Conservation (phyloP, 2,329 filamentous ascomycete species). For the Claviceps digitariae region DNA sequence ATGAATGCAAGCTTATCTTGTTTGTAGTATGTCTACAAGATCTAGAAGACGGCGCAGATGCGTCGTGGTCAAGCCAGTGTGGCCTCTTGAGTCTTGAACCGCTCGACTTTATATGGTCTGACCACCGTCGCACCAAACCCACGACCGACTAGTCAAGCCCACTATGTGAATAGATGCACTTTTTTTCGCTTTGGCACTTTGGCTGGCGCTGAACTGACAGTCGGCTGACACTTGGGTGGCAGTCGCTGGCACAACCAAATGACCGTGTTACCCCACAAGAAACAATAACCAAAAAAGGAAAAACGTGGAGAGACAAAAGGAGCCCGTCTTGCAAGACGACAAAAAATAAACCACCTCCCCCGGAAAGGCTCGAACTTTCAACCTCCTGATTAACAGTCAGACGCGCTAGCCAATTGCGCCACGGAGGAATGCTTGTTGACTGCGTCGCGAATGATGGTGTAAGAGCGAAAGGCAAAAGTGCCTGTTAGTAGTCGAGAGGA, state of each 20-base stretch:
- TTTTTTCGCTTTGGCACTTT: neutral
- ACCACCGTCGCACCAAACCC: neutral
- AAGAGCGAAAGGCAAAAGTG: no score
- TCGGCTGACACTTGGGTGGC: neutral
- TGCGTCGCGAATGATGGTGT: neutral
- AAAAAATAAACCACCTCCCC: slow-evolving; percentile 3
- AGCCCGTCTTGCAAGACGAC: no score
- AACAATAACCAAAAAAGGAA: no score
- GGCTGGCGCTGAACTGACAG: no score
- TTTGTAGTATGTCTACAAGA: neutral
- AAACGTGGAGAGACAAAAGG: no score
- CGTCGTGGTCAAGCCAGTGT: neutral
- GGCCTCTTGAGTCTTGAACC: neutral
- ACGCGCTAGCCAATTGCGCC: slow-evolving; percentile 44
- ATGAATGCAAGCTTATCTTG: neutral
- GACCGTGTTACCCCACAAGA: neutral
- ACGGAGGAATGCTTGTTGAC: slow-evolving; percentile 16
- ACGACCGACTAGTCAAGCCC: no score
- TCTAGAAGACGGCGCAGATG: neutral
- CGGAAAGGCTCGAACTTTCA: slow-evolving; percentile 13
- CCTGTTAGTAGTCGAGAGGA: no score
- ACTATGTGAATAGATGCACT: no score
- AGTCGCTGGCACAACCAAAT: neutral
- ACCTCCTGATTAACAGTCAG: slow-evolving; percentile 38
- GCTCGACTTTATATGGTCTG: neutral